A percentile compares a stretch with the other conserved stretches of the same genome.
Evolutionary conservation across 805 yeast species (phyloP).

Genomic region (Candida namnaoensis): DNA sequence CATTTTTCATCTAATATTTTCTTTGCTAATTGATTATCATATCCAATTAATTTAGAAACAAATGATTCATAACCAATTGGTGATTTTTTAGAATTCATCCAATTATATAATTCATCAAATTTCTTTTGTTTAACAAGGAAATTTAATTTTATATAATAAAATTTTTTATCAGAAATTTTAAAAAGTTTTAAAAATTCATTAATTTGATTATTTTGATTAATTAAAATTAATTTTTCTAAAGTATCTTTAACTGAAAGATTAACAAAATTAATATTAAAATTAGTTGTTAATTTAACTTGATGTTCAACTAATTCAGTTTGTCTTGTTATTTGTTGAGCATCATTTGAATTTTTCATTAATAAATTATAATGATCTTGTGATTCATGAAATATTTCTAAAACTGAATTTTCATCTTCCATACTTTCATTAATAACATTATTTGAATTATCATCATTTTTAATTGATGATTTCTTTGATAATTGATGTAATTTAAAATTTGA

Average conservation of each 20-base stretch:
- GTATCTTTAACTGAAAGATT: conserved; percentile 41
- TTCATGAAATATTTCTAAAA: conserved; percentile 18
- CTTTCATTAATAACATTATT: conserved; percentile 5
- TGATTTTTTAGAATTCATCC: conserved; percentile 44
- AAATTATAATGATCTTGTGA: conserved; percentile 19
- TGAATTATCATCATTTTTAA: neutral
- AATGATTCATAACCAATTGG: conserved; percentile 69
- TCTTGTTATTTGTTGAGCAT: conserved; percentile 32
- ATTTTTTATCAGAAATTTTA: conserved; percentile 47
- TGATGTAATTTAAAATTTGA: conserved; percentile 30
- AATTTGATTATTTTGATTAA: conserved; percentile 43
- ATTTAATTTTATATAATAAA: conserved; percentile 44
- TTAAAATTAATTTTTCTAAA: conserved; percentile 31
- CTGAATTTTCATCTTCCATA: conserved; percentile 12
- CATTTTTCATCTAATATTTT: conserved; percentile 5
- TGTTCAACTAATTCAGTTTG: conserved; percentile 31
- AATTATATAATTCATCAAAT: conserved; percentile 47
- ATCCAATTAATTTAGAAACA: conserved; percentile 9
- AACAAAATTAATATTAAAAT: conserved; percentile 29
- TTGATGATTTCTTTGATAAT: conserved; percentile 4
- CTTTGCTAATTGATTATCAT: conserved; percentile 10
- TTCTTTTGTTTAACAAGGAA: conserved; percentile 36
- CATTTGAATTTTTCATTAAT: conserved; percentile 23
- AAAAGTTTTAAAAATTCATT: conserved; percentile 40
- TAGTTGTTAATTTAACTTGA: conserved; percentile 36